Base-by-base conservation (phyloP, 352 stramenopile genomes). In the Paralagenidium karlingii region DNA sequence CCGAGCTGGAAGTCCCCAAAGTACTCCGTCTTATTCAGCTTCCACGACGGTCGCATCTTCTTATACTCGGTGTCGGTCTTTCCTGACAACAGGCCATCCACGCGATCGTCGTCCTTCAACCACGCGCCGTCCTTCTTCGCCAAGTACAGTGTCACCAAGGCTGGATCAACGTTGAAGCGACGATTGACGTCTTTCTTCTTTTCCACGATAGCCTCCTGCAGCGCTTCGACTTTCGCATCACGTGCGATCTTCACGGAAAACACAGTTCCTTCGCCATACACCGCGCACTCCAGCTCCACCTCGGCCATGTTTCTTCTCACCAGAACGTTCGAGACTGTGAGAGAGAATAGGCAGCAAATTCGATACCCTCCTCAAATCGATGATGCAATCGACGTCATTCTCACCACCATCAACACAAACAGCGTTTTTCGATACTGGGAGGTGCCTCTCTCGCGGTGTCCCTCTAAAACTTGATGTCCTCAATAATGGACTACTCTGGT, bases 261-360 rank as follows among this genome's bases (percentile, higher is more conserved):
- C 11, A 57, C 30, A 6, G 5, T 52, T 24, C 36, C 43, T 49
- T 61, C 39, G 40, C 48, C 47, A n/a, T 61, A 57, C 34, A 55
- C 47, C 12, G 16, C 46, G 38, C 43, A 56, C 1, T 16, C 1
- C 30, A 53, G 19, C 28, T 50, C 22, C 38, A 55, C 29, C 40
- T 49, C 37, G 5, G 4, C 38, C 37, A 46, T 46, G 38, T 41
- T 42, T 32, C 37, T n/a, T n/a, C n/a, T n/a, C n/a, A n/a, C n/a
- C n/a, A n/a, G n/a, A n/a, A n/a, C n/a, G n/a, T n/a, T 52, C 41
- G 32, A n/a, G 41, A 48, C 41, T 48, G 40, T 26, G 19, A 47
- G 32, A 47, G 22, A 21, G 26, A 37, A 45, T 12, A 45, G 21
- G 15, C 28, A 51, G 19, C 36, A 51, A 51, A 45, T 45, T 39